Evolutionary conservation across 257 asterid species (phyloP).

Genomic region (Fraxinus pennsylvanica): DNA sequence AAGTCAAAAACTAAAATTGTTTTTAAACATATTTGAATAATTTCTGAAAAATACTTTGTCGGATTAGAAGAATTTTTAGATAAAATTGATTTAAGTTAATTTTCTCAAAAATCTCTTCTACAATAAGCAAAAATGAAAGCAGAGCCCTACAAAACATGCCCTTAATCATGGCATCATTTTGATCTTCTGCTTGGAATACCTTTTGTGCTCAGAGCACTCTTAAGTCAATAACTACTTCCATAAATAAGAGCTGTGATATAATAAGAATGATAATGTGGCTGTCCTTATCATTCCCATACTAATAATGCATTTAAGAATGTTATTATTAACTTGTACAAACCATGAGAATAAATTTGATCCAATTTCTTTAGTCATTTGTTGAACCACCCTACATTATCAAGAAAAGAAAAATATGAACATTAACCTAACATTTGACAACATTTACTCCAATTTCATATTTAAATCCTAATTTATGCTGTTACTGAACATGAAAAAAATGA

Average conservation of each 20-base stretch:
- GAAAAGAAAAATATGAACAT: conserved; percentile 1
- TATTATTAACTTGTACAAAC: background rate
- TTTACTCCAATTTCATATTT: conserved; percentile 1
- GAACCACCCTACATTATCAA: conserved; percentile 43
- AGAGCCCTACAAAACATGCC: too few species aligned
- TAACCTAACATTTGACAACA: conserved; percentile 21
- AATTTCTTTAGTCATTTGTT: conserved; percentile 36
- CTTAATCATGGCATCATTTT: conserved; percentile 30
- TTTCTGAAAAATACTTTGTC: too few species aligned
- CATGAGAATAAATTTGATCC: conserved; percentile 10
- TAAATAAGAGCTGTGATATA: conserved; percentile 26
- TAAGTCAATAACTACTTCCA: conserved; percentile 44
- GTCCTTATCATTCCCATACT: conserved; percentile 37
- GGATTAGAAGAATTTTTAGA: too few species aligned
- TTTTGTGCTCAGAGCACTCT: conserved; percentile 19
- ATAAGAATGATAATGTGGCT: conserved; percentile 21
- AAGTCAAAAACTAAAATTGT: too few species aligned
- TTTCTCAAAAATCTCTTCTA: too few species aligned
- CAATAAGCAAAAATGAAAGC: too few species aligned
- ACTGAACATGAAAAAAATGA: background rate
- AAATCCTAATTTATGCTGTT: background rate
- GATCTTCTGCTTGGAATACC: conserved; percentile 23
- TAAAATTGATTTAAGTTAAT: too few species aligned
- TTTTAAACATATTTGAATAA: too few species aligned
- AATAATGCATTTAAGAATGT: conserved; percentile 22